Evolutionary conservation across 768 basidiomycete genomes (phyloP).

Genomic region (Pleurotus salmoneostramineus): DNA sequence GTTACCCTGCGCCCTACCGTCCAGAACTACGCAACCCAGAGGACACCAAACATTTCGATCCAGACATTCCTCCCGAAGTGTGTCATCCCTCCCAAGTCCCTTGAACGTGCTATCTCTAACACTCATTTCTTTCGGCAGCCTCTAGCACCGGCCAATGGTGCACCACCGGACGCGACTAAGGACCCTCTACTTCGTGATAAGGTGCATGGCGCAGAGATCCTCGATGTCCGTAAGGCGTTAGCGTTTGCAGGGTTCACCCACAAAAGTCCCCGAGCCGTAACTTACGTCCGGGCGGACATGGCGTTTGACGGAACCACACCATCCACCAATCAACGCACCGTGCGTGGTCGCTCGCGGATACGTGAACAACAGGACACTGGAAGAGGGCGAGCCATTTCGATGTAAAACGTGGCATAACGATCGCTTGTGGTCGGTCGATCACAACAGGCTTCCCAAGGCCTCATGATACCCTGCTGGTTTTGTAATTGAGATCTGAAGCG

Average conservation of each 20-base stretch:
- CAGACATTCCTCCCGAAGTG: conserved; percentile 91
- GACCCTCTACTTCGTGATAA: conserved; percentile 88
- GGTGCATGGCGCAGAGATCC: conserved; percentile 79
- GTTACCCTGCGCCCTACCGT: conserved; percentile 81
- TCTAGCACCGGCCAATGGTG: conserved; percentile 84
- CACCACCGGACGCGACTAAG: conserved; percentile 76
- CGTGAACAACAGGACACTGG: conserved; percentile 60
- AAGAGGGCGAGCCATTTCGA: conserved; percentile 79
- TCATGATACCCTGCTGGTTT: conserved; percentile 5
- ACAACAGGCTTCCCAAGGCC: too few relatives aligned
- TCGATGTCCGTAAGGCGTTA: conserved; percentile 86
- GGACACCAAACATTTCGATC: conserved; percentile 94
- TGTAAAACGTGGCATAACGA: conserved; percentile 41
- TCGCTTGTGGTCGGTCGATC: conserved; percentile 18
- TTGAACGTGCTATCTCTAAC: conserved; percentile 21
- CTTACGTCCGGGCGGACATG: conserved; percentile 70
- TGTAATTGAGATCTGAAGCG: neutral
- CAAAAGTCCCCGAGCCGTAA: conserved; percentile 80
- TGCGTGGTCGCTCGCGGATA: conserved; percentile 63
- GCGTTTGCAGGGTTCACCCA: conserved; percentile 92
- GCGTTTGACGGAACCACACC: conserved; percentile 62
- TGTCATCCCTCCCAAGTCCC: conserved; percentile 21
- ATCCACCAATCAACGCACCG: conserved; percentile 41
- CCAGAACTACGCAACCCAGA: conserved; percentile 79
- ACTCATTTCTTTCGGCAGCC: conserved; percentile 46